These are phyloP conservation scores for Cryptococcus maquisensis DNA, from an alignment of 1,284 basidiomycete species.

Conservation along the genomic window DNA sequence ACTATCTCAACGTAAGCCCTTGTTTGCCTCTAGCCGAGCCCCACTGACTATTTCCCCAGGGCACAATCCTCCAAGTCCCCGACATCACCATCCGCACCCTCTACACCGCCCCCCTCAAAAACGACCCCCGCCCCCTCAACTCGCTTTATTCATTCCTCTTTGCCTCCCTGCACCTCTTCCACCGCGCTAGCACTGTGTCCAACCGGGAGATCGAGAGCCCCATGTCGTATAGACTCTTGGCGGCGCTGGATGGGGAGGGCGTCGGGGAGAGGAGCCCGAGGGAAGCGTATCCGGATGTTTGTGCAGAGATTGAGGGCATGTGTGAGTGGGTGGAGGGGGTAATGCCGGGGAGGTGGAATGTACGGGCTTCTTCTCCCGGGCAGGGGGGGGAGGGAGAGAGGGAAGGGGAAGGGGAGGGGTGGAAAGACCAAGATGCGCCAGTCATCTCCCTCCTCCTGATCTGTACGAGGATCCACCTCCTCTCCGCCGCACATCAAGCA, in stretches of 20 bases:
- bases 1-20: slow-evolving; percentile 15
- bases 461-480: neutral
- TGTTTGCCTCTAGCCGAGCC: neutral
- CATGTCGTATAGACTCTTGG: neutral
- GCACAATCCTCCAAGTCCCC: slow-evolving; percentile 1
- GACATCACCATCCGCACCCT: slow-evolving; percentile 15
- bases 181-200: slow-evolving; percentile 8
- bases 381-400: too few species aligned
- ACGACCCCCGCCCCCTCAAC: neutral
- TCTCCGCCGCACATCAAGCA: neutral
- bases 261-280: too few species aligned
- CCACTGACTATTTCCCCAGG: neutral
- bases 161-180: slow-evolving; percentile 2
- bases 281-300: slow-evolving; percentile 17
- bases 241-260: neutral
- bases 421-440: slow-evolving; percentile 12
- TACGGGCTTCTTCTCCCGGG: too few species aligned
- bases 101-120: slow-evolving; percentile 11
- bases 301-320: slow-evolving; percentile 16
- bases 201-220: slow-evolving; percentile 2
- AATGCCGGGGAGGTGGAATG: slow-evolving; percentile 8
- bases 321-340: slow-evolving; percentile 6
- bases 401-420: neutral
- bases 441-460: slow-evolving; percentile 4
- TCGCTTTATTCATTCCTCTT: slow-evolving; percentile 9